These are phyloP conservation scores for Lachnellula hyalina DNA, from an alignment of 2,329 filamentous ascomycete species.

Conservation along the genomic window DNA sequence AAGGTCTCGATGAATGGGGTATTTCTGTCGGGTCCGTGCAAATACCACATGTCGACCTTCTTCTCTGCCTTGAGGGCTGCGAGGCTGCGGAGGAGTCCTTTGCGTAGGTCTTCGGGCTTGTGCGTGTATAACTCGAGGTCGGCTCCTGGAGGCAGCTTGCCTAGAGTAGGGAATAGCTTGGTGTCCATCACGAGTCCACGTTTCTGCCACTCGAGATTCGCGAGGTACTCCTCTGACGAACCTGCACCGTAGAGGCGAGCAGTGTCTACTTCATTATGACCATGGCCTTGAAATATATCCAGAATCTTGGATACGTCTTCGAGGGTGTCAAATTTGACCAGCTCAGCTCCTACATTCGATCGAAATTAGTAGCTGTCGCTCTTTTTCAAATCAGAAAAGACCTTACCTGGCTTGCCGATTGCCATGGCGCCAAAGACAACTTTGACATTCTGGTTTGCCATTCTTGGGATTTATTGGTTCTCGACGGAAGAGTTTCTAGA, in stretches of 20 bases:
- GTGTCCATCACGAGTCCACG: slow-evolving; percentile 58
- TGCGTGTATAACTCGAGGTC: slow-evolving; percentile 33
- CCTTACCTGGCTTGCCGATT: slow-evolving; percentile 9
- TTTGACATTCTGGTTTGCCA: background rate
- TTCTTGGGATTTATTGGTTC: too few relatives aligned
- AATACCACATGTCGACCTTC: slow-evolving; percentile 30
- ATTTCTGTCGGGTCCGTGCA: slow-evolving; percentile 27
- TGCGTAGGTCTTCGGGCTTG: slow-evolving; percentile 43
- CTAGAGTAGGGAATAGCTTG: slow-evolving; percentile 35
- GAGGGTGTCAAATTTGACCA: slow-evolving; percentile 22
- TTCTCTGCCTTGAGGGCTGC: slow-evolving; percentile 50
- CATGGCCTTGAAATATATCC: slow-evolving; percentile 58
- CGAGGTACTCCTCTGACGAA: slow-evolving; percentile 58
- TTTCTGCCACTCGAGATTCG: slow-evolving; percentile 53
- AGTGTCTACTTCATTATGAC: slow-evolving; percentile 66
- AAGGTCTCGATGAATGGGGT: slow-evolving; percentile 28
- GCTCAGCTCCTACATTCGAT: slow-evolving; percentile 3
- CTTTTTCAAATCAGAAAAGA: slow-evolving; percentile 7
- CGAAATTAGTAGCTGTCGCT: slow-evolving; percentile 12
- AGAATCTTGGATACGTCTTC: slow-evolving; percentile 55
- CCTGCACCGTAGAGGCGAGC: slow-evolving; percentile 60
- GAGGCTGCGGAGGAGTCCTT: slow-evolving; percentile 44
- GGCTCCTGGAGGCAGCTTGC: background rate
- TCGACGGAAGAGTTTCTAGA: too few relatives aligned
- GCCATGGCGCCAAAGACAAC: slow-evolving; percentile 21